Evolutionary conservation across 2,329 filamentous ascomycete genomes (phyloP), one percentile per base, ranked within the genome.

Genomic region (Aspergillus tanneri): DNA sequence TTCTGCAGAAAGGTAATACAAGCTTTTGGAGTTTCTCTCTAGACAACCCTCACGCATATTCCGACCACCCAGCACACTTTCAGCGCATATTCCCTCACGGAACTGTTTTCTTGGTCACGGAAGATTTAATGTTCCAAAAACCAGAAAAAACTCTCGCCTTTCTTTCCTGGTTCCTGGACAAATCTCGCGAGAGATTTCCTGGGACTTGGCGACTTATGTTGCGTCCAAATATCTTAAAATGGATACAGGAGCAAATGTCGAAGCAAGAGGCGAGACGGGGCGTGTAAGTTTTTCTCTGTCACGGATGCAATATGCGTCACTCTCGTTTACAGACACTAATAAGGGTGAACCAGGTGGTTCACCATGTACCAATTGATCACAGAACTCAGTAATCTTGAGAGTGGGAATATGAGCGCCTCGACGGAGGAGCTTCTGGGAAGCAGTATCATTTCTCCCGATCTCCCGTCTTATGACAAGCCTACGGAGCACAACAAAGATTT

Each of bases 21-120:
- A 37, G 60, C 43, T 65, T 70, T 28, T 74, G 71, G 65, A 65
- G 54, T 9, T 57, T 70, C 28, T 66, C 66, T 12, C 46, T 71
- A 22, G 24, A 34, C 3, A 49, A 43, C 5, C 62, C 60, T 6
- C 57, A 70, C 4, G 44, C 64, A 36, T 47, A 56, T 19, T 41
- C 58, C 27, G 55, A 62, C 36, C 34, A 48, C 12, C 44, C 49
- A 19, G 47, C 53, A 3, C 54, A 69, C 38, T 59, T 68, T 21
- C 60, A 70, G 48, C 64, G 67, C 11, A 51, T 75, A 4, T 73
- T 75, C 23, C 66, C 67, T 5, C 52, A 63, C 37, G 71, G 71
- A 6, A 58, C 54, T 7, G 66, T 66, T 1, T 62, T 72, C 21
- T 60, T 75, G 5, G 50, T 75, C 12, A 72, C 72, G 1, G 71